phyloP scores from a whole-genome alignment of 148 eudicot genomes.

The Persicaria tinctoria region DNA sequence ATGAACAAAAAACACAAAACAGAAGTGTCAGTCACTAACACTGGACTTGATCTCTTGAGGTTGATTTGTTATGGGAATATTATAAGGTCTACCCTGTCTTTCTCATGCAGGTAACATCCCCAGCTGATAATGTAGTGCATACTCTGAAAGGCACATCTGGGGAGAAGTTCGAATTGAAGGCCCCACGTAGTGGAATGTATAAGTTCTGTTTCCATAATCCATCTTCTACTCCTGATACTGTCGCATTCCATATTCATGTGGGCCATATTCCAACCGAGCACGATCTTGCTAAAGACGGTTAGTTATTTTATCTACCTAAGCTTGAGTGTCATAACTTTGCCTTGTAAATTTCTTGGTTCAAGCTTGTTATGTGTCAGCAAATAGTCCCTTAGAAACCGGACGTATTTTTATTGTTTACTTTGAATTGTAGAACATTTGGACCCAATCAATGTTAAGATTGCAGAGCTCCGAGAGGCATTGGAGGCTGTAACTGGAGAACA shows the following conservation, averaged over 20 bases:
- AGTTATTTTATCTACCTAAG: slow-evolving; percentile 15
- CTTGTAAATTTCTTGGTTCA: background rate
- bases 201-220: slow-evolving; percentile 89
- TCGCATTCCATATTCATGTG: slow-evolving; percentile 83
- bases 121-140: slow-evolving; percentile 57
- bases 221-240: slow-evolving; percentile 66
- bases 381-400: background rate
- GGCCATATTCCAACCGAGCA: slow-evolving; percentile 89
- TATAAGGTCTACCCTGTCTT: background rate
- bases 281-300: slow-evolving; percentile 92
- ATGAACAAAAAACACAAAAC: no score
- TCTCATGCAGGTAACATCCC: slow-evolving; percentile 70
- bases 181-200: slow-evolving; percentile 86
- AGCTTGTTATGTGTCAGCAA: background rate
- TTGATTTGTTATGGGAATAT: background rate
- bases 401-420: background rate
- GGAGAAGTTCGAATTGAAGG: slow-evolving; percentile 79
- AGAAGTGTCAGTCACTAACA: no score
- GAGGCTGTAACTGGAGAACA: slow-evolving; percentile 81
- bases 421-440: slow-evolving; percentile 78
- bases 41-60: no score
- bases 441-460: slow-evolving; percentile 86
- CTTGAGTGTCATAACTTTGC: background rate
- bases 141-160: slow-evolving; percentile 77
- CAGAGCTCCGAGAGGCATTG: slow-evolving; percentile 87